phyloP scores from a whole-genome alignment of 202 grass and related monocot genomes.

The Bolboschoenoplectus hybrid region DNA sequence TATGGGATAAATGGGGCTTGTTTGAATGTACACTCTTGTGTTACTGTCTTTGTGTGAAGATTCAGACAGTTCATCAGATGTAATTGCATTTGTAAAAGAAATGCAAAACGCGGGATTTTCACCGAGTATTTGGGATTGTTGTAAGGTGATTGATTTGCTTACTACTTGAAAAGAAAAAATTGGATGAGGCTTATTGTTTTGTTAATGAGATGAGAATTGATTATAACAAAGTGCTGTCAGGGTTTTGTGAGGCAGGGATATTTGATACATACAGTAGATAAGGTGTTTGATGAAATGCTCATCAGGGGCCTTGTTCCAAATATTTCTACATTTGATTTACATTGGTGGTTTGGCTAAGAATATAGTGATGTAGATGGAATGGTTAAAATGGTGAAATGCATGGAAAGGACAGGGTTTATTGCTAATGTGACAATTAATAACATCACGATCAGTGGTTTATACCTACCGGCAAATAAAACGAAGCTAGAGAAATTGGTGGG shows the following conservation, averaged over 20 bases:
- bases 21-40: conserved; percentile 48
- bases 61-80: conserved; percentile 24
- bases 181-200: conserved; percentile 51
- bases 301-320: conserved; percentile 50
- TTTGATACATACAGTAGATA: conserved; percentile 41
- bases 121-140: conserved; percentile 34
- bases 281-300: conserved; percentile 82
- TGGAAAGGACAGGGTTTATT: conserved; percentile 58
- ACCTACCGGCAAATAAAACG: conserved; percentile 14
- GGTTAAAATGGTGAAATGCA: conserved; percentile 57
- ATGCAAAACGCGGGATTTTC: conserved; percentile 52
- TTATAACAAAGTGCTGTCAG: conserved; percentile 39
- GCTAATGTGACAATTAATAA: conserved; percentile 42
- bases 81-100: conserved; percentile 49
- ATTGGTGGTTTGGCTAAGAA: conserved; percentile 50
- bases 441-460: conserved; percentile 41
- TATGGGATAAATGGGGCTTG: conserved; percentile 44
- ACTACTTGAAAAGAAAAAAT: conserved; percentile 40
- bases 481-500: conserved; percentile 40
- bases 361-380: conserved; percentile 48
- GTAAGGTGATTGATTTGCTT: conserved; percentile 42
- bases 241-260: conserved; percentile 16
- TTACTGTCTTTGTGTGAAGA: conserved; percentile 53
- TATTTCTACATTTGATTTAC: conserved; percentile 48
- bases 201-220: conserved; percentile 51